A percentile compares a stretch with the other conserved stretches of the same genome.
phyloP scores from a whole-genome alignment of 805 yeast species.

The Pichia nakasei region DNA sequence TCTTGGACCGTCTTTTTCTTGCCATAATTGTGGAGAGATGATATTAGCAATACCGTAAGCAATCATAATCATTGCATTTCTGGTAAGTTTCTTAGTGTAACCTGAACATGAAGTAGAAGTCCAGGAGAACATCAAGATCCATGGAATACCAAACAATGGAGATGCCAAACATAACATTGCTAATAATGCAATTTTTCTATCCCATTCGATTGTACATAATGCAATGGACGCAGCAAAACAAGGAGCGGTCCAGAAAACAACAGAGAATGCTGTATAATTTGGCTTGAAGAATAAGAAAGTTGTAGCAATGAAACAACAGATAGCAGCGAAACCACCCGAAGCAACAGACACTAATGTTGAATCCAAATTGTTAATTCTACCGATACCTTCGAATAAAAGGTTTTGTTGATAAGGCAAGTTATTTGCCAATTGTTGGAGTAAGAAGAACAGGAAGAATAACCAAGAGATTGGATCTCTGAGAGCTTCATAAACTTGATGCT shows the following conservation, averaged over 20 bases:
- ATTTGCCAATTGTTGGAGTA: conserved; percentile 12
- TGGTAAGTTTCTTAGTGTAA: conserved; percentile 41
- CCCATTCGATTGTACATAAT: conserved; percentile 33
- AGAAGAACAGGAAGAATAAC: conserved; percentile 32
- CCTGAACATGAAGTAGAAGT: conserved; percentile 31
- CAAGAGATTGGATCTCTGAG: conserved; percentile 40
- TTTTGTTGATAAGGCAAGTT: conserved; percentile 16
- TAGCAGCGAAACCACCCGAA: conserved; percentile 38
- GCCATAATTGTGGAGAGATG: conserved; percentile 51
- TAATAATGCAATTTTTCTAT: conserved; percentile 35
- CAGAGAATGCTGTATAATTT: conserved; percentile 26
- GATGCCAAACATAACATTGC: conserved; percentile 43
- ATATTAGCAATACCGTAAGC: conserved; percentile 41
- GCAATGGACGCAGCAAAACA: conserved; percentile 23
- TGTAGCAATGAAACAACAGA: conserved; percentile 33
- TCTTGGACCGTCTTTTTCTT: conserved; percentile 38
- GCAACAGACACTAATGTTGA: conserved; percentile 49
- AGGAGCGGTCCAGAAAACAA: conserved; percentile 24
- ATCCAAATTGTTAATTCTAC: conserved; percentile 30
- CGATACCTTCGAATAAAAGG: conserved; percentile 36
- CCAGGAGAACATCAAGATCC: conserved; percentile 22
- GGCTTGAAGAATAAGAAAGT: conserved; percentile 25
- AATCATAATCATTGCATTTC: conserved; percentile 41
- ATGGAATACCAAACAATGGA: conserved; percentile 25
- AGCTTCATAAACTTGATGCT: conserved; percentile 40